These are phyloP conservation scores for Prasinococcaceae sp. DNA, from an alignment of 139 green algal species.

Conservation along the genomic window DNA sequence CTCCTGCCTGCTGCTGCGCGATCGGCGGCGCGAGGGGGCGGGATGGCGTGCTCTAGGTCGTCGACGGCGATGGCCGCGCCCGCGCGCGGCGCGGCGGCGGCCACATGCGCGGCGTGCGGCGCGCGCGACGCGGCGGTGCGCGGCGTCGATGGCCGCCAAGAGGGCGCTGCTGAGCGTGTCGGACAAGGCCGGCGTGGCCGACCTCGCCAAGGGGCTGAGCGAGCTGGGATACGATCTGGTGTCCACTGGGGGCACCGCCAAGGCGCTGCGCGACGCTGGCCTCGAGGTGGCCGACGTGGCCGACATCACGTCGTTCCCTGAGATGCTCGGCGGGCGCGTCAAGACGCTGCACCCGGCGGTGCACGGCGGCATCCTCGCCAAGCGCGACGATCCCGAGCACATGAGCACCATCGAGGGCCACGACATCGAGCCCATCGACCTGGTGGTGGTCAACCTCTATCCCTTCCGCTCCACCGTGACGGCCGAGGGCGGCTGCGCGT, in stretches of 20 bases:
- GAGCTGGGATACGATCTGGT: slow-evolving; percentile 79
- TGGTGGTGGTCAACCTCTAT: slow-evolving; percentile 97
- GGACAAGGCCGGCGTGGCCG: slow-evolving; percentile 69
- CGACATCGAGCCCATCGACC: slow-evolving; percentile 78
- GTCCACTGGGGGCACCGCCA: slow-evolving; percentile 83
- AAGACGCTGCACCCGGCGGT: slow-evolving; percentile 96
- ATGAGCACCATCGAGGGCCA: slow-evolving; percentile 69
- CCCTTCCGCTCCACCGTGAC: slow-evolving; percentile 90
- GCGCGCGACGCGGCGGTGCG: too few relatives aligned
- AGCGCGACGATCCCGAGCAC: slow-evolving; percentile 58
- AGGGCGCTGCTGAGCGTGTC: slow-evolving; percentile 77
- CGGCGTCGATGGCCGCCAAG: too few relatives aligned
- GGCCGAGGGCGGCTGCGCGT: slow-evolving; percentile 34
- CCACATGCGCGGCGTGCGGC: too few relatives aligned
- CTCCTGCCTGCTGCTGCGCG: too few relatives aligned
- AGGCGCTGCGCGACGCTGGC: slow-evolving; percentile 55
- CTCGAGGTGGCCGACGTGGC: slow-evolving; percentile 71
- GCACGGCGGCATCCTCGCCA: slow-evolving; percentile 92
- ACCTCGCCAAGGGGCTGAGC: slow-evolving; percentile 67
- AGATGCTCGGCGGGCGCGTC: slow-evolving; percentile 87
- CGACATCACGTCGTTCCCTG: slow-evolving; percentile 76
- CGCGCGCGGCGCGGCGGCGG: too few relatives aligned
- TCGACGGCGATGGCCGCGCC: too few relatives aligned
- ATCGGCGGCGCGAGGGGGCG: too few relatives aligned
- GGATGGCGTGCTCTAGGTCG: too few relatives aligned